Evolutionary conservation across 2,329 filamentous ascomycete species (phyloP).

Genomic region (Calonectria multiphialidica): DNA sequence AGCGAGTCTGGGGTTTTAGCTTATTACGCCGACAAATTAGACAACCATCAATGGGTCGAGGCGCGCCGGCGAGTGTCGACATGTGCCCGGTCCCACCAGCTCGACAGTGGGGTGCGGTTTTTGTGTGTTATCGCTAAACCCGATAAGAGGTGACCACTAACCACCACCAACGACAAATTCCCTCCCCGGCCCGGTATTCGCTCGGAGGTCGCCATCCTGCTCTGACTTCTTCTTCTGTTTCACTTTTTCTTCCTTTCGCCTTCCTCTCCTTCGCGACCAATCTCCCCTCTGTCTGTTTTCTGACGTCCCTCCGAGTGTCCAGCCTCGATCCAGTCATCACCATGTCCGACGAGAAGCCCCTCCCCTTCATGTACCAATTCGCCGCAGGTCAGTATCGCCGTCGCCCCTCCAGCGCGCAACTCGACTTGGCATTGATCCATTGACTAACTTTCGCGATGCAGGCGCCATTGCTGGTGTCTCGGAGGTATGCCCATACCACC

Average conservation of each 20-base stretch:
- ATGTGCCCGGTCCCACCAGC: conserved; percentile 7
- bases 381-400: conserved; percentile 76
- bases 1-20: conserved; percentile 15
- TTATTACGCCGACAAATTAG: conserved; percentile 9
- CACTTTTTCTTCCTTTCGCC: conserved; percentile 21
- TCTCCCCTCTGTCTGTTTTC: conserved; percentile 23
- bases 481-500: conserved; percentile 73
- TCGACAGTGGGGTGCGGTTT: conserved; percentile 25
- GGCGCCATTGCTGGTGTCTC: conserved; percentile 97
- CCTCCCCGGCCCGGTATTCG: conserved; percentile 45
- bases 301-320: conserved; percentile 20
- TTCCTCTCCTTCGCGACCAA: not conserved
- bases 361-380: conserved; percentile 96
- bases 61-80: not conserved
- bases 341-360: conserved; percentile 71
- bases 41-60: conserved; percentile 16
- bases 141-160: conserved; percentile 39
- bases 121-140: conserved; percentile 36
- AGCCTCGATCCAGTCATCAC: conserved; percentile 26
- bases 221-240: conserved; percentile 20
- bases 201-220: conserved; percentile 40
- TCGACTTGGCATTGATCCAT: conserved; percentile 15
- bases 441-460: conserved; percentile 50
- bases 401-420: conserved; percentile 21
- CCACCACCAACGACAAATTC: conserved; percentile 44